Evolutionary conservation across 164 flowering plant genomes (phyloP).

Genomic region (Stephania japonica): DNA sequence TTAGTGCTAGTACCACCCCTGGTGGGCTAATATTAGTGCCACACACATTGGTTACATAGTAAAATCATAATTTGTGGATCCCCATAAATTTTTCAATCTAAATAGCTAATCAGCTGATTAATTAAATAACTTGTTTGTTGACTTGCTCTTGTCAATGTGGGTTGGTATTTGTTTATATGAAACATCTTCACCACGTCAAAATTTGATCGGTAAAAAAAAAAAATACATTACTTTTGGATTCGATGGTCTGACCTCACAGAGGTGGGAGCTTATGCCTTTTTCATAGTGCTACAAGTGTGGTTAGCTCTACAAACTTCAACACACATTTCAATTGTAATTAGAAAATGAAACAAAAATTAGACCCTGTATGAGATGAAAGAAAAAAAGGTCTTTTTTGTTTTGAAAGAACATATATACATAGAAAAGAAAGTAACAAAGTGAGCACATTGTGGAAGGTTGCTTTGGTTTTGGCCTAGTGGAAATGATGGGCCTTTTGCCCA

Average conservation of each 20-base stretch:
- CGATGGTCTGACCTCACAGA: too few relatives aligned
- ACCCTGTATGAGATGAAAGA: neutral
- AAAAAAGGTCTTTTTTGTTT: neutral
- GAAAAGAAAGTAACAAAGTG: constrained; percentile 8
- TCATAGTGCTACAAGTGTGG: too few relatives aligned
- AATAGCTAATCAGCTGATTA: neutral
- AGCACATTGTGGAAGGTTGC: constrained; percentile 8
- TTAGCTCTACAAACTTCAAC: too few relatives aligned
- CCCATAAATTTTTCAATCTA: neutral
- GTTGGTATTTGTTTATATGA: neutral
- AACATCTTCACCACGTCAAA: neutral
- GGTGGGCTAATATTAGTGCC: neutral
- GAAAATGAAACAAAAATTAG: neutral
- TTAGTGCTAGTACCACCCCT: neutral
- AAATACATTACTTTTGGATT: neutral
- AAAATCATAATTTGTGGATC: neutral
- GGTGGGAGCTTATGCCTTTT: too few relatives aligned
- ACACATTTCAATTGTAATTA: neutral
- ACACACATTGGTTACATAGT: neutral
- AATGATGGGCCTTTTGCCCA: constrained; percentile 16
- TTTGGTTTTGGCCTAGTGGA: constrained; percentile 8
- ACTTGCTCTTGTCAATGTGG: neutral
- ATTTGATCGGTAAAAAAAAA: neutral
- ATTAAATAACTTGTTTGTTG: neutral
- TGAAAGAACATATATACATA: neutral